phyloP scores from a whole-genome alignment of 2,329 filamentous ascomycete genomes.

The Mycosphaerella sp. region DNA sequence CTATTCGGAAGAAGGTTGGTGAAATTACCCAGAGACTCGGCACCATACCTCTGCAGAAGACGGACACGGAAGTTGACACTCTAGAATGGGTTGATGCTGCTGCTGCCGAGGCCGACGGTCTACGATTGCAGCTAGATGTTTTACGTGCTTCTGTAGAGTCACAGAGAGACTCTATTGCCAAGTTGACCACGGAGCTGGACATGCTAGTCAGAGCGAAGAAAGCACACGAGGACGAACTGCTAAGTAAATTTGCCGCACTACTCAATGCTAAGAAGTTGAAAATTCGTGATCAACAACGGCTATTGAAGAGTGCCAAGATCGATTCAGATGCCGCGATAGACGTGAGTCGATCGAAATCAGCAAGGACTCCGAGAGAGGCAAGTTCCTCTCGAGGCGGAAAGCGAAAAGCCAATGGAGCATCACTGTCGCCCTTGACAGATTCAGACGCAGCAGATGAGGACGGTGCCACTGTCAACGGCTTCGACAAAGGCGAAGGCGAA shows the following conservation, averaged over 20 bases:
- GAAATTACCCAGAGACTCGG: constrained; percentile 70
- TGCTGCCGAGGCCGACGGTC: constrained; percentile 43
- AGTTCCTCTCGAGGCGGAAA: constrained; percentile 29
- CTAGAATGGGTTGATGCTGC: constrained; percentile 65
- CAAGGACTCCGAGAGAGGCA: constrained; percentile 18
- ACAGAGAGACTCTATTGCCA: constrained; percentile 52
- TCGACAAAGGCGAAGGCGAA: constrained; percentile 21
- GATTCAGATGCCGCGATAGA: constrained; percentile 49
- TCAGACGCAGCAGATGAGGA: constrained; percentile 34
- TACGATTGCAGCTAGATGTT: constrained; percentile 38
- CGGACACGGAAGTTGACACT: constrained; percentile 54
- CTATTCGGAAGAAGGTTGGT: constrained; percentile 58
- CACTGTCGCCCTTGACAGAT: constrained; percentile 13
- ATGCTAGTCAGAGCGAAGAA: constrained; percentile 61
- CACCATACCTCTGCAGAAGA: constrained; percentile 51
- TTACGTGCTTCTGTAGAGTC: constrained; percentile 31
- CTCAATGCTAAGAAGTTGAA: constrained; percentile 76
- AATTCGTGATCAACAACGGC: constrained; percentile 64
- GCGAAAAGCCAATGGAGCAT: constrained; percentile 33
- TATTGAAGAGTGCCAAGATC: constrained; percentile 54
- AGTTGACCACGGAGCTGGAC: constrained; percentile 57
- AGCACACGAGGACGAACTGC: constrained; percentile 58
- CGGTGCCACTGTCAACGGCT: constrained; percentile 28
- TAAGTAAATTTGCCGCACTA: constrained; percentile 63
- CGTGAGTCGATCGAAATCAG: constrained; percentile 12